phyloP scores from a whole-genome alignment of 2,329 filamentous ascomycete genomes.

The Monosporascus ibericus region DNA sequence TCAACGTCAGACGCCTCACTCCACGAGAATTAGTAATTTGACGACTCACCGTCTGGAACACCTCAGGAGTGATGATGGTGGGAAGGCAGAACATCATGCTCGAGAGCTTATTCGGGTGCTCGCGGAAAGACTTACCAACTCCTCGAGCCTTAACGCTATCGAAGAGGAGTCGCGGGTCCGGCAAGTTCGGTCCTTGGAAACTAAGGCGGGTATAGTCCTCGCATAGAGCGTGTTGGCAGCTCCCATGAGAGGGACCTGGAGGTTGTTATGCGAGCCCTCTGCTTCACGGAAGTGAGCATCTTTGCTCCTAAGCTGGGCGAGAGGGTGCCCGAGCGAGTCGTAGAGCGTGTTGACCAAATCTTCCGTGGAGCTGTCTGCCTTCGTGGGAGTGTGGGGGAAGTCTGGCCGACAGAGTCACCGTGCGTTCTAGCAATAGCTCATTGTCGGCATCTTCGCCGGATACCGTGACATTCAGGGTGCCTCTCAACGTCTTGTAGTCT shows the following conservation, averaged over 20 bases:
- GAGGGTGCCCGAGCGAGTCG: slow-evolving; percentile 14
- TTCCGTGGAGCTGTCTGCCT: slow-evolving; percentile 11
- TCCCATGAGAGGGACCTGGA: slow-evolving; percentile 22
- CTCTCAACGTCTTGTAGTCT: slow-evolving; percentile 12
- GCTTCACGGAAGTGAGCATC: slow-evolving; percentile 11
- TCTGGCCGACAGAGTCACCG: slow-evolving; percentile 12
- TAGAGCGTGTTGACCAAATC: slow-evolving; percentile 13
- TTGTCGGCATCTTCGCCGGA: slow-evolving; percentile 13
- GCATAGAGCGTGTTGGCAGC: slow-evolving; percentile 25
- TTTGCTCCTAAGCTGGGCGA: slow-evolving; percentile 2
- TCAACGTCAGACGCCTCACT: too few species aligned
- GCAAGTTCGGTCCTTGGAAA: slow-evolving; percentile 18
- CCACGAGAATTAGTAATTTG: too few species aligned
- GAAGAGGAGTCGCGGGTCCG: slow-evolving; percentile 25
- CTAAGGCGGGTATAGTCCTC: slow-evolving; percentile 21
- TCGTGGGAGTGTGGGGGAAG: slow-evolving; percentile 9
- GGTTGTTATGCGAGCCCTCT: slow-evolving; percentile 24
- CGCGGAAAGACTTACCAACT: slow-evolving; percentile 11
- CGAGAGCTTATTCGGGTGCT: slow-evolving; percentile 38
- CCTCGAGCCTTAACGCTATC: slow-evolving; percentile 24
- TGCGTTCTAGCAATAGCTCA: slow-evolving; percentile 26
- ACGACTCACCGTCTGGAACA: slow-evolving; percentile 32
- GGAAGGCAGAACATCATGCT: slow-evolving; percentile 42
- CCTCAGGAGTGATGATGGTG: slow-evolving; percentile 46
- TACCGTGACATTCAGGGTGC: slow-evolving; percentile 5